Base-by-base conservation (phyloP, 345 rosid genomes). In the Anacardium occidentale region DNA sequence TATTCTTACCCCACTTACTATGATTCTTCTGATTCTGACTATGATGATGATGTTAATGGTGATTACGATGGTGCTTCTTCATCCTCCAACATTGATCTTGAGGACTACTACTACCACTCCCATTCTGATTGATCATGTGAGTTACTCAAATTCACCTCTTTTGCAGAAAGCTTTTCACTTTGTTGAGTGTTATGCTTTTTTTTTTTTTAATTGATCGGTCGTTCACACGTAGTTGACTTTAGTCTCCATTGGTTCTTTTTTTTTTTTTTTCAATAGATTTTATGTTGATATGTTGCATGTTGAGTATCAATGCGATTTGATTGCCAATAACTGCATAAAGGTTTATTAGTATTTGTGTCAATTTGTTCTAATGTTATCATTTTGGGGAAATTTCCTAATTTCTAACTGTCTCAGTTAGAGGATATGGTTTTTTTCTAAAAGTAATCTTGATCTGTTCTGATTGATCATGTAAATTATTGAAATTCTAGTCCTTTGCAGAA, bases 111-210 rank as follows among this genome's bases (percentile, higher is more conserved):
- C 81, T 78, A 65, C 50, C 73, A 81, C 62, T 68, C 83, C 8
- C 81, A 77, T 73, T 84, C 87, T 10, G 90, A 88, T 69, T 90
- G 81, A 86, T 70, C 42, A 60, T 45, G 68, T 57, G 52, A 74
- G 26, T 25, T 60, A 1, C 42, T 15, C 18, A 4, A 50, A 15
- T 50, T 50, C 14, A 13, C 3, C 5, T 15, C 42, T 50, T 50
- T 18, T 50, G 5, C 53, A 50, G 53, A 13, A 14, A 50, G 1
- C 53, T 15, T 50, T 50, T 50, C 18, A 15, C 18, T 12, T 69
- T 60, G 4, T 53, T 42, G 10, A 14, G 10, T 21, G 53, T 64
- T 47, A 7, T 45, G 25, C 25, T 47, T 22, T 22, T 13, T 20
- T n/a, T 64, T n/a, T 34, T 2, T 20, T n/a, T n/a, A n/a, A n/a